These are phyloP conservation scores for Blastobotrys muscicola DNA, from an alignment of 805 yeast genomes.

Conservation along the genomic window DNA sequence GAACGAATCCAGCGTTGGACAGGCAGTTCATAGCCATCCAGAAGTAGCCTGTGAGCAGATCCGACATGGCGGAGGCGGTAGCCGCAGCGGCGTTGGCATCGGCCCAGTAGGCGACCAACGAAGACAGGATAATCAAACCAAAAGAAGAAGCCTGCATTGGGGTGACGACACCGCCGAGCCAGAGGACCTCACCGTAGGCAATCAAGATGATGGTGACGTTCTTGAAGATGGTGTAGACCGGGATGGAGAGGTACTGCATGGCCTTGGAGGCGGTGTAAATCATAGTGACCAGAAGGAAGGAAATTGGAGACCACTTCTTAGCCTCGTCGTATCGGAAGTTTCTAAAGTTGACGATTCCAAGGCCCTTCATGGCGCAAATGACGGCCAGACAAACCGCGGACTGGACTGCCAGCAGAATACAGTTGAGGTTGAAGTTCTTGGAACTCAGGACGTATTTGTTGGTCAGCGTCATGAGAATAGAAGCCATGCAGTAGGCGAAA, in stretches of 20 bases:
- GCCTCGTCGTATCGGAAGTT: conserved; percentile 80
- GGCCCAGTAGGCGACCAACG: conserved; percentile 93
- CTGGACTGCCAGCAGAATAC: conserved; percentile 83
- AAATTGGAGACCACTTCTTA: conserved; percentile 89
- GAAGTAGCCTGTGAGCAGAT: conserved; percentile 66
- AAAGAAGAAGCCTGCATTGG: conserved; percentile 86
- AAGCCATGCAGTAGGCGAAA: conserved; percentile 70
- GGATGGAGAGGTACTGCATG: conserved; percentile 79
- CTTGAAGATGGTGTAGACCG: conserved; percentile 96
- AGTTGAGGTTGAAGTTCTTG: conserved; percentile 72
- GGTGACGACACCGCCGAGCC: conserved; percentile 92
- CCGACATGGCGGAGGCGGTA: conserved; percentile 20
- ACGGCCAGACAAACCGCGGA: conserved; percentile 71
- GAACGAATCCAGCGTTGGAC: conserved; percentile 86
- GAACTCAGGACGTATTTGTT: conserved; percentile 89
- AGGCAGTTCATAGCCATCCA: conserved; percentile 97
- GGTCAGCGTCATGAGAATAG: conserved; percentile 95
- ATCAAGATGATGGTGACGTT: conserved; percentile 92
- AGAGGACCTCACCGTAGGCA: conserved; percentile 95
- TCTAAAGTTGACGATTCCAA: conserved; percentile 78
- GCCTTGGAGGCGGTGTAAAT: conserved; percentile 96
- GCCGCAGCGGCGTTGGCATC: conserved; percentile 42
- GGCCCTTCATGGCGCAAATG: conserved; percentile 59
- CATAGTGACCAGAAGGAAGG: conserved; percentile 81
- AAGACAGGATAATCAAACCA: conserved; percentile 84